These are phyloP conservation scores for Monsonia emarginata DNA, from an alignment of 441 rosid species.

Conservation along the genomic window DNA sequence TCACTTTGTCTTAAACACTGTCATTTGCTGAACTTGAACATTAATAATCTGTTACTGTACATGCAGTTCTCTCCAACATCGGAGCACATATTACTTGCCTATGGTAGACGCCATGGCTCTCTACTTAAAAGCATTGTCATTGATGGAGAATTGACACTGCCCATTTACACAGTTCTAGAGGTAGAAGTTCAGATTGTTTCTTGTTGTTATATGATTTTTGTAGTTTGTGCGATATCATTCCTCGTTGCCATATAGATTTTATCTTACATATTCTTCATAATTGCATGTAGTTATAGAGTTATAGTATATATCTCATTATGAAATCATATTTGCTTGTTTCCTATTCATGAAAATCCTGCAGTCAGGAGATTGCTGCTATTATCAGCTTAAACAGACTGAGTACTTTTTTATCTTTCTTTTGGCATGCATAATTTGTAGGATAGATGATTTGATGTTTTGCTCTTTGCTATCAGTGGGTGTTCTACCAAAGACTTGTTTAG, in stretches of 20 bases:
- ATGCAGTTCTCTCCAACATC: conserved; percentile 85
- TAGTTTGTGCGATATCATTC: neutral
- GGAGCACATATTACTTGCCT: conserved; percentile 74
- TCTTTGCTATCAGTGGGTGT: neutral
- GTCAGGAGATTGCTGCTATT: neutral
- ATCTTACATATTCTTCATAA: neutral
- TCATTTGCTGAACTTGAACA: no score
- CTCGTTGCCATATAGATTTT: neutral
- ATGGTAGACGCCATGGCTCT: conserved; percentile 79
- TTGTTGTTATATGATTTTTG: neutral
- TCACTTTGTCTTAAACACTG: no score
- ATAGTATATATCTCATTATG: no score
- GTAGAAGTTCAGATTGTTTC: conserved; percentile 26
- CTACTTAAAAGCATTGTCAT: conserved; percentile 67
- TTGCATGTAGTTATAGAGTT: neutral
- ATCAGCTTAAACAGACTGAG: neutral
- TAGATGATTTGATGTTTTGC: neutral
- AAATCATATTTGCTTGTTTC: no score
- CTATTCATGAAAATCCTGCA: no score
- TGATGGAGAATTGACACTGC: conserved; percentile 63
- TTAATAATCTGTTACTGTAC: conserved; percentile 10
- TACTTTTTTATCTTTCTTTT: neutral
- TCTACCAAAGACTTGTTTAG: neutral
- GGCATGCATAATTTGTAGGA: neutral
- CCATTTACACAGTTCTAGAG: conserved; percentile 76